Percentiles rank a stretch among this genome's conserved stretches.
phyloP scores from a whole-genome alignment of 2,329 filamentous ascomycete species.

The Ramichloridium luteum region DNA sequence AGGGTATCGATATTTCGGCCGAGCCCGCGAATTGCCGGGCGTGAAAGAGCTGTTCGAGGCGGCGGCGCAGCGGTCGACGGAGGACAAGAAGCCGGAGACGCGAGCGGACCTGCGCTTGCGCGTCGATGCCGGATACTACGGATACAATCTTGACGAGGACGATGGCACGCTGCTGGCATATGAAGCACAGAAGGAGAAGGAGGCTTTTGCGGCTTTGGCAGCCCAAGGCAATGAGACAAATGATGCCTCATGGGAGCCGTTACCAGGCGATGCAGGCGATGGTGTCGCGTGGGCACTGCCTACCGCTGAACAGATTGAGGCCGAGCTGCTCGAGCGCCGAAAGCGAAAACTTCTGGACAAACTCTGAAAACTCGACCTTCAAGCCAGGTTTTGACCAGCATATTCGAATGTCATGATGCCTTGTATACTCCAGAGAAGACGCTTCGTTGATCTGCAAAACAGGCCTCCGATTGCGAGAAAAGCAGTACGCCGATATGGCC shows the following conservation, averaged over 20 bases:
- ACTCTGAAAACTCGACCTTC: slow-evolving; percentile 9
- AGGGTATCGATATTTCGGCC: slow-evolving; percentile 88
- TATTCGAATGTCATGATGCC: too few species aligned
- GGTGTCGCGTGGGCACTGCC: slow-evolving; percentile 73
- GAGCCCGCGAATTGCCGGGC: slow-evolving; percentile 78
- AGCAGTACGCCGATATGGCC: too few species aligned
- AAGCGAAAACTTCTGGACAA: slow-evolving; percentile 70
- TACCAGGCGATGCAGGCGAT: slow-evolving; percentile 80
- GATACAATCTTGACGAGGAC: slow-evolving; percentile 86
- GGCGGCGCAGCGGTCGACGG: slow-evolving; percentile 42
- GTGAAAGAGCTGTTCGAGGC: slow-evolving; percentile 94
- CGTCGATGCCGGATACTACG: slow-evolving; percentile 92
- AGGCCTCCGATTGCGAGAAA: too few species aligned
- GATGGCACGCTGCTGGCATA: slow-evolving; percentile 69
- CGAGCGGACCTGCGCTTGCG: slow-evolving; percentile 58
- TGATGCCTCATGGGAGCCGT: slow-evolving; percentile 54
- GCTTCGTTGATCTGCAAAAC: too few species aligned
- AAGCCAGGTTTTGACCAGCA: too few species aligned
- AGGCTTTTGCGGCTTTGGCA: slow-evolving; percentile 60
- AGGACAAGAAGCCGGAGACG: slow-evolving; percentile 45
- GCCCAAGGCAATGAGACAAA: slow-evolving; percentile 36
- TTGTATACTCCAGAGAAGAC: too few species aligned
- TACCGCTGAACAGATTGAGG: slow-evolving; percentile 81
- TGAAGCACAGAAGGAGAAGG: slow-evolving; percentile 71
- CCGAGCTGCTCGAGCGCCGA: slow-evolving; percentile 79